These are phyloP conservation scores for Pulveroboletus sp. DNA, from an alignment of 768 basidiomycete species.

Conservation along the genomic window DNA sequence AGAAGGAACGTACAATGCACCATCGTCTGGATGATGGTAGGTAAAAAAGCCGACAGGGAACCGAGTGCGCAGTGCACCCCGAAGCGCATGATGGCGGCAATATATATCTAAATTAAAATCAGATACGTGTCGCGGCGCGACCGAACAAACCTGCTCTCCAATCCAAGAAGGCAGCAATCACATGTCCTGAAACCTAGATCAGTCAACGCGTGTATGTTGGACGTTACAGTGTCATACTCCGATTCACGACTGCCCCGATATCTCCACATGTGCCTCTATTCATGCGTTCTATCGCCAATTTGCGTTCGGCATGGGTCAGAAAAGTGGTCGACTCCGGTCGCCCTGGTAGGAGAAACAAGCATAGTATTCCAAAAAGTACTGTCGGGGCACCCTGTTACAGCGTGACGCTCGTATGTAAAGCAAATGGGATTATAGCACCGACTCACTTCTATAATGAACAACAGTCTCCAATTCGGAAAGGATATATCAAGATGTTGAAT, in stretches of 20 bases:
- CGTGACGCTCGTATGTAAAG: background rate
- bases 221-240: slow-evolving; percentile 23
- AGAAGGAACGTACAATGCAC: slow-evolving; percentile 37
- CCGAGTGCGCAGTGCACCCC: slow-evolving; percentile 46
- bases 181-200: slow-evolving; percentile 32
- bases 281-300: slow-evolving; percentile 32
- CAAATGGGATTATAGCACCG: background rate
- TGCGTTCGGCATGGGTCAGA: slow-evolving; percentile 31
- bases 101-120: slow-evolving; percentile 33
- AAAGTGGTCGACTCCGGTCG: slow-evolving; percentile 34
- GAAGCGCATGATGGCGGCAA: slow-evolving; percentile 47
- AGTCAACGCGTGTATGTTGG: background rate
- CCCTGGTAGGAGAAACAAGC: slow-evolving; percentile 30
- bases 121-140: background rate
- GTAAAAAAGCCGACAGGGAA: slow-evolving; percentile 50
- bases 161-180: slow-evolving; percentile 42
- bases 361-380: slow-evolving; percentile 24
- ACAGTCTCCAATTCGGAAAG: slow-evolving; percentile 40
- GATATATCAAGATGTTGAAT: slow-evolving; percentile 39
- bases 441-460: slow-evolving; percentile 29
- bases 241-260: slow-evolving; percentile 39
- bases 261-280: slow-evolving; percentile 43
- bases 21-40: slow-evolving; percentile 52
- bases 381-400: slow-evolving; percentile 57
- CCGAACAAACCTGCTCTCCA: slow-evolving; percentile 34